Conservation (phyloP, 331 rosid genomes). For the Acacia pycnantha region DNA sequence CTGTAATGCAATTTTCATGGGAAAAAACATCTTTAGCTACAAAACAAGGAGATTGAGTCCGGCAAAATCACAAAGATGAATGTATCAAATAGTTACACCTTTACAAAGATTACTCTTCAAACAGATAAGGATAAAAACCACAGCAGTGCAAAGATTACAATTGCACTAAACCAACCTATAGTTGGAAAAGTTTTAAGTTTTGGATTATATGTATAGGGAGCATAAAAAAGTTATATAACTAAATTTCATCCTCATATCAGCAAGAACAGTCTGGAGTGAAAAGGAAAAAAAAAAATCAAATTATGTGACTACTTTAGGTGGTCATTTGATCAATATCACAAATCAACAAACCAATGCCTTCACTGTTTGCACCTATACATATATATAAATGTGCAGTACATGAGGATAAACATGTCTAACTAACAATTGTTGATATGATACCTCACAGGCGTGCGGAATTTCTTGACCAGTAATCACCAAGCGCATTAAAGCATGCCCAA, state of each 20-base stretch:
- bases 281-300: not conserved
- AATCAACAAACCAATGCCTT: not conserved
- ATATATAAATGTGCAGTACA: not conserved
- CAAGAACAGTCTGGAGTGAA: not conserved
- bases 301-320: not conserved
- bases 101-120: not conserved
- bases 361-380: not conserved
- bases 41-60: constrained; percentile 9
- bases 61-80: constrained; percentile 13
- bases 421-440: constrained; percentile 32
- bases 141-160: constrained; percentile 10
- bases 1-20: constrained; percentile 47
- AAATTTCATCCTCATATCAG: constrained; percentile 2
- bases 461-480: constrained; percentile 99
- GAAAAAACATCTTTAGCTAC: constrained; percentile 32
- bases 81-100: constrained; percentile 10
- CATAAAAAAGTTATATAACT: not conserved
- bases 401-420: not conserved
- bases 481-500: constrained; percentile 97
- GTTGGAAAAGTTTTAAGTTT: not conserved
- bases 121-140: constrained; percentile 9
- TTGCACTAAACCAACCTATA: not conserved
- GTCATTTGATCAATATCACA: not conserved
- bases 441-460: constrained; percentile 99
- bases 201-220: not conserved